Base-by-base conservation (phyloP, 768 basidiomycete species). In the Cyathus striatus region DNA sequence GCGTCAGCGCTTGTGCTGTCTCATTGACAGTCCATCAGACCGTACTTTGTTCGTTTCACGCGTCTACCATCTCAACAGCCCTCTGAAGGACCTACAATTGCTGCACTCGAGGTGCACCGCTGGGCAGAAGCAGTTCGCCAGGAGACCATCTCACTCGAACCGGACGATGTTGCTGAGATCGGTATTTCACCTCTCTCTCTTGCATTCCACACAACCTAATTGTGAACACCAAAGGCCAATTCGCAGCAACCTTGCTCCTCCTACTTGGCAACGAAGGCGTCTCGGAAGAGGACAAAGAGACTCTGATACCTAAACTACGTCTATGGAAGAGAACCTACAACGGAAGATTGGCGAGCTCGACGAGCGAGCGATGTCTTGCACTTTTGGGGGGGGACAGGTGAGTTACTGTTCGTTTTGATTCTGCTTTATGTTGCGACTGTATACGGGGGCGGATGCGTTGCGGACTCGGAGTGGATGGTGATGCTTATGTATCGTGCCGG, bases 1-100 rank as follows among this genome's bases (percentile, higher is more conserved):
- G 9, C 17, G 25, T 25, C 40, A 10, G 13, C 7, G 14, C 27
- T 10, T 24, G 25, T 18, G n/a, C 17, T 30, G 27, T 30, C 27
- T 30, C 27, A 9, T 18, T 7, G 10, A 9, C 17, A 12, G 7
- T 36, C 35, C 35, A 9, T 9, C 32, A 70, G 72, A 2, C 62
- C 70, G 7, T 70, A 73, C 48, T 72, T 70, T 44, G 49, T 63
- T 25, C 69, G 70, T 22, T 71, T 65, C 44, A 46, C 57, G 24
- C 61, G 49, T 16, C 63, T 52, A 3, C 46, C 57, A 5, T 61
- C 56, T 13, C 62, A 55, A 5, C 56, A 52, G 41, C 63, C 61
- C 20, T n/a, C n/a, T n/a, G n/a, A n/a, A n/a, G n/a, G n/a, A n/a
- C n/a, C n/a, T n/a, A n/a, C n/a, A n/a, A 38, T 73, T 30, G 64